A percentile compares a stretch with the other conserved stretches of the same genome.
phyloP scores from a whole-genome alignment of 768 basidiomycete genomes.

The Asterophora parasitica region DNA sequence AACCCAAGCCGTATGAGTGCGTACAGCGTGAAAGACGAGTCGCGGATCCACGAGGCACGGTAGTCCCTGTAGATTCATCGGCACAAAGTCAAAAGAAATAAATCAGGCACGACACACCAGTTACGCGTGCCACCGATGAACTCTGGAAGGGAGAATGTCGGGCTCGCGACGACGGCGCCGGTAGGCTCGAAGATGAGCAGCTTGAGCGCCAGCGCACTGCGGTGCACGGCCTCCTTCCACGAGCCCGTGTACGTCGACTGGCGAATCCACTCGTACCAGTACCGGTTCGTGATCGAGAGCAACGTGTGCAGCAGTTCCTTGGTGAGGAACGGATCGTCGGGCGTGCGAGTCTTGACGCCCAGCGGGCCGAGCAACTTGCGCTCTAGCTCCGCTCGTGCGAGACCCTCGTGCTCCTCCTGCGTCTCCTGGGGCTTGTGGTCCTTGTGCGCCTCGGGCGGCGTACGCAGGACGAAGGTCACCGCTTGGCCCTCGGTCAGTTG shows the following conservation, averaged over 20 bases:
- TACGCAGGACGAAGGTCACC: conserved; percentile 84
- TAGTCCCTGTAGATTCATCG: conserved; percentile 31
- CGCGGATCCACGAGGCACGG: conserved; percentile 79
- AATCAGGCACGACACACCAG: conserved; percentile 45
- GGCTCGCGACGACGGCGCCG: conserved; percentile 89
- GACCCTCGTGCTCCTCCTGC: background rate
- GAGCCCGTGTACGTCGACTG: conserved; percentile 85
- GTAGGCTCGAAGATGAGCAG: conserved; percentile 91
- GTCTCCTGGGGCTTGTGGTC: background rate
- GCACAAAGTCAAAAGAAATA: background rate
- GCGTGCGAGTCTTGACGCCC: conserved; percentile 37
- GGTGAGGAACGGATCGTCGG: conserved; percentile 71
- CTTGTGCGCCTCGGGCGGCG: conserved; percentile 37
- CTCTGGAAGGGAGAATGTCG: conserved; percentile 93
- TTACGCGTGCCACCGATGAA: conserved; percentile 87
- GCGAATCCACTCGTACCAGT: conserved; percentile 90
- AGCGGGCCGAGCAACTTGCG: background rate
- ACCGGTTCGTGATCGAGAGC: conserved; percentile 66
- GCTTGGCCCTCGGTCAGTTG: conserved; percentile 77
- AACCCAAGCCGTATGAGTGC: conserved; percentile 92
- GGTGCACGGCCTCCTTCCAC: conserved; percentile 94
- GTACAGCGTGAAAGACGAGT: conserved; percentile 93
- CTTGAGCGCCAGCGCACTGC: conserved; percentile 92
- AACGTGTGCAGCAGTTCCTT: conserved; percentile 56
- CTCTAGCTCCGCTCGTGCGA: background rate